These are phyloP conservation scores for Arabidopsis suecica DNA, from an alignment of 345 rosid genomes.

Conservation along the genomic window DNA sequence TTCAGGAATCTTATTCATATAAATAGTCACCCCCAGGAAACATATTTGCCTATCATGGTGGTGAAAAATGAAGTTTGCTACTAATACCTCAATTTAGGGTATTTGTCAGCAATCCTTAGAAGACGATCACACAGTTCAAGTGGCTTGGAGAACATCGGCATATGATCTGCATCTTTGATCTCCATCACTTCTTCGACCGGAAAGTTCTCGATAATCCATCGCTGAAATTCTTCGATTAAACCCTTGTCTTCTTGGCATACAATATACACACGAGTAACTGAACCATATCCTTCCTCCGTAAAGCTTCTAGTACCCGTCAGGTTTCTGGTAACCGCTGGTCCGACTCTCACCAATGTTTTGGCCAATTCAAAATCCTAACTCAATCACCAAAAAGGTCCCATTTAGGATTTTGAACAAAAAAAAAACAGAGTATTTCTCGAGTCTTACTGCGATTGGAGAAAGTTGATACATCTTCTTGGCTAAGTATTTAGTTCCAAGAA, in stretches of 20 bases:
- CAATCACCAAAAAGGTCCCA: not conserved
- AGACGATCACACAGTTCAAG: slow-evolving; percentile 40
- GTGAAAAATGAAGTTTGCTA: not conserved
- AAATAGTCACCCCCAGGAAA: not conserved
- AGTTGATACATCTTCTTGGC: slow-evolving; percentile 29
- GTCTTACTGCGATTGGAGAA: slow-evolving; percentile 38
- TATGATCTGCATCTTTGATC: slow-evolving; percentile 51
- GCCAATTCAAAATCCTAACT: slow-evolving; percentile 50
- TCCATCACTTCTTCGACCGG: slow-evolving; percentile 48
- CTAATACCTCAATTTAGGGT: not conserved
- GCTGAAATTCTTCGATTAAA: slow-evolving; percentile 34
- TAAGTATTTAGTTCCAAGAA: slow-evolving; percentile 28
- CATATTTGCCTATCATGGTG: slow-evolving; percentile 5
- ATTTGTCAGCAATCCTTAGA: slow-evolving; percentile 31
- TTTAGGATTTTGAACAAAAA: not conserved
- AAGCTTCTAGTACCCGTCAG: slow-evolving; percentile 36
- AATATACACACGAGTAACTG: slow-evolving; percentile 43
- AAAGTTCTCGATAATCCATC: slow-evolving; percentile 46
- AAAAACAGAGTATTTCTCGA: not conserved
- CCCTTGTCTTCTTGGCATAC: slow-evolving; percentile 42
- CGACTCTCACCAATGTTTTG: slow-evolving; percentile 46
- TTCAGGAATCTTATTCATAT: slow-evolving; percentile 28
- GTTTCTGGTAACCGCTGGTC: slow-evolving; percentile 40
- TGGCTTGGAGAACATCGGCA: slow-evolving; percentile 56
- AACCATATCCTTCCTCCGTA: slow-evolving; percentile 45